Percentiles rank a stretch among this genome's conserved stretches.
These are phyloP conservation scores for Phoma herbarum DNA, from an alignment of 2,329 filamentous ascomycete genomes.

Conservation along the genomic window DNA sequence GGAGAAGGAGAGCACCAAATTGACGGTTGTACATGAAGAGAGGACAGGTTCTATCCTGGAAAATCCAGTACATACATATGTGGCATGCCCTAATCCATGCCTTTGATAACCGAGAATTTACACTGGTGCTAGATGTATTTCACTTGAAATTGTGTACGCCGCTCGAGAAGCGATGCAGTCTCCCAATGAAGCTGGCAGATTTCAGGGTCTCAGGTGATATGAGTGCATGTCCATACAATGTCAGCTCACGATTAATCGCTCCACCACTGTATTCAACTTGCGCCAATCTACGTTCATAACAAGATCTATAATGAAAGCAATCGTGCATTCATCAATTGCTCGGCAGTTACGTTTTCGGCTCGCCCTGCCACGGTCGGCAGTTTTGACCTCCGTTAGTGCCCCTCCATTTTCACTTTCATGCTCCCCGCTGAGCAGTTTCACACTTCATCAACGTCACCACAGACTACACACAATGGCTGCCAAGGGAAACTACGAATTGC, in stretches of 20 bases:
- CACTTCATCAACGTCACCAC: constrained; percentile 29
- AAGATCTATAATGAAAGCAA: background rate
- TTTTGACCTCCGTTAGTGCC: constrained; percentile 24
- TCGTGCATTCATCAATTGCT: background rate
- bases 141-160: background rate
- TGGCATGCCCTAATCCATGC: constrained; percentile 7
- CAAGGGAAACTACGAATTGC: constrained; percentile 82
- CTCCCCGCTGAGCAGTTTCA: constrained; percentile 30
- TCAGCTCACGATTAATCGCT: background rate
- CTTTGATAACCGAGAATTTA: background rate
- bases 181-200: background rate
- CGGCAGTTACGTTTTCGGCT: constrained; percentile 13
- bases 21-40: constrained; percentile 16
- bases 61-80: constrained; percentile 18
- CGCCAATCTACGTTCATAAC: background rate
- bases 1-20: background rate
- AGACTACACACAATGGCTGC: constrained; percentile 69
- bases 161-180: background rate
- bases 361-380: constrained; percentile 5
- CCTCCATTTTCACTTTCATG: constrained; percentile 29
- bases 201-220: constrained; percentile 8
- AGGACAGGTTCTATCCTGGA: background rate
- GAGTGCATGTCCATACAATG: background rate
- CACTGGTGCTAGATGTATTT: background rate
- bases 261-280: background rate